Evolutionary conservation across 2,329 filamentous ascomycete species (phyloP), one percentile per base, ranked within the genome.

Genomic region (Aureobasidium sp.): DNA sequence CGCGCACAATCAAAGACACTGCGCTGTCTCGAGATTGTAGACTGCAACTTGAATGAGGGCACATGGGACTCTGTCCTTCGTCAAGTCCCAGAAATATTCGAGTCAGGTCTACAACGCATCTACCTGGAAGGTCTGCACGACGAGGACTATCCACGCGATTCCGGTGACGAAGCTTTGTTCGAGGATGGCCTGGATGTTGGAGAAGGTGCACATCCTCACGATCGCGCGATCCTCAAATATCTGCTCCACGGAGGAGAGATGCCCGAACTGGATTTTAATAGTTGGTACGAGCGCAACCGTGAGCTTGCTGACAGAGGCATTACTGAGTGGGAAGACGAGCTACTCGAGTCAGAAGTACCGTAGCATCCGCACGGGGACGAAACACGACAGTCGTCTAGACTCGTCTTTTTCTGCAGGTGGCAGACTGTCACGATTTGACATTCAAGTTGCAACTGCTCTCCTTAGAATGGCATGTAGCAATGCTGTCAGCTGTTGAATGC

Each of bases 41-140:
- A 59, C 17, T 59, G 55, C 23, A 32, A 59, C 8, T 1, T 59
- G 20, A 48, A 39, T 8, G 29, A 10, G 1, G 55, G 55, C 32
- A 48, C 42, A 7, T 59, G 55, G 55, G 23, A 44, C 8, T 48
- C 42, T 17, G 32, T 59, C 23, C 62, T 68, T 15, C 59, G 60
- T 39, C 50, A 66, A 41, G 64, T 70, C 6, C 67, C 68, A 5
- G 44, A 59, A n/a, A 57, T 66, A 4, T 44, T 69, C 17, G 50
- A 62, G 3, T 5, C 37, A 1, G 37, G 51, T 5, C 61, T 70
- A 26, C 56, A 66, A 23, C 59, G 63, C 26, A 62, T 69, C 1
- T 67, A 69, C 51, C 39, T 68, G n/a, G 67, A 68, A 41, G 66
- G 63, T 17, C 46, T 70, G 23, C 66, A 65, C 29, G 53, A 57